Evolutionary conservation across 2,329 filamentous ascomycete genomes (phyloP).

Genomic region (Fusarium nelsonii): DNA sequence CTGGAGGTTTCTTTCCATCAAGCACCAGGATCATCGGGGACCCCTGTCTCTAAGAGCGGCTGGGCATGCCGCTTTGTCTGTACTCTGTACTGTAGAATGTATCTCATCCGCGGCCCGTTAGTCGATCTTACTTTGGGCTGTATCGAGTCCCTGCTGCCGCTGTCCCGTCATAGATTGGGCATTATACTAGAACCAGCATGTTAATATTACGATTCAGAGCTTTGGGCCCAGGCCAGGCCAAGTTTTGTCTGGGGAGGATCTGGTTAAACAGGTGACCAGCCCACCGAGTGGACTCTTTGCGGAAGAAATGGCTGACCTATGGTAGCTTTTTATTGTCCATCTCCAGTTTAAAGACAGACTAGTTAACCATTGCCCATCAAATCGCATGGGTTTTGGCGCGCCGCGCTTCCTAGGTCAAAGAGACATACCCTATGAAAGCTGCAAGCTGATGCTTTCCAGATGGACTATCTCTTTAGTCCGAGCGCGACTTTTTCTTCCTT

Average conservation of each 20-base stretch:
- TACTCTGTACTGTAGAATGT: constrained; percentile 10
- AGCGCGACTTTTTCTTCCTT: constrained; percentile 35
- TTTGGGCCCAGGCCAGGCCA: constrained; percentile 28
- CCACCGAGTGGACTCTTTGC: constrained; percentile 42
- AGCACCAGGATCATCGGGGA: constrained; percentile 32
- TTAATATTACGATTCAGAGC: constrained; percentile 38
- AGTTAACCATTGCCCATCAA: constrained; percentile 39
- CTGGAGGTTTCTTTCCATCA: constrained; percentile 33
- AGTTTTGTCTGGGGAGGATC: constrained; percentile 47
- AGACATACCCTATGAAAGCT: constrained; percentile 44
- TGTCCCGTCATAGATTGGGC: constrained; percentile 27
- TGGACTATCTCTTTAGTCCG: constrained; percentile 40
- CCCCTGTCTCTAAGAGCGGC: constrained; percentile 42
- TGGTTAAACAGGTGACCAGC: constrained; percentile 47
- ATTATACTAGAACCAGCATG: constrained; percentile 35
- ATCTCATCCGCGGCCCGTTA: constrained; percentile 46
- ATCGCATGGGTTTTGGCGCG: constrained; percentile 44
- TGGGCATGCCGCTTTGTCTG: constrained; percentile 41
- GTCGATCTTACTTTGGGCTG: constrained; percentile 45
- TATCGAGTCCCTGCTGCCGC: constrained; percentile 25
- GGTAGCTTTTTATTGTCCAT: constrained; percentile 31
- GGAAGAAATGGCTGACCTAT: constrained; percentile 42
- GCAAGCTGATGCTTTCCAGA: constrained; percentile 42
- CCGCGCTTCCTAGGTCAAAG: constrained; percentile 26
- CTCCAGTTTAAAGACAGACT: constrained; percentile 37